A percentile compares a stretch with the other conserved stretches of the same genome.
Evolutionary conservation across 305 asterid genomes (phyloP).

Genomic region (Rubia peregrina): DNA sequence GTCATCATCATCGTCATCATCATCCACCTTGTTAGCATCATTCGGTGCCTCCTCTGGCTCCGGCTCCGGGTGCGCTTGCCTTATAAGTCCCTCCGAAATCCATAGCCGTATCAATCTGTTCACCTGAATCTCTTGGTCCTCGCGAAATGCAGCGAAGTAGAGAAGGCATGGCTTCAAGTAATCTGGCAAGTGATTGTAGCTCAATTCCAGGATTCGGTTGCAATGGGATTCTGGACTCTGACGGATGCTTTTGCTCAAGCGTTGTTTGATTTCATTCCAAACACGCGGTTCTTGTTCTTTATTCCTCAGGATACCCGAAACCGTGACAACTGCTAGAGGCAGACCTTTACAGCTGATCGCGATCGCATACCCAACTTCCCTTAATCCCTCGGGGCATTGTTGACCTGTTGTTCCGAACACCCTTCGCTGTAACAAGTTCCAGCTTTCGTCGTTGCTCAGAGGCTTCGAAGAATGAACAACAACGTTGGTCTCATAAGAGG

Average conservation of each 20-base stretch:
- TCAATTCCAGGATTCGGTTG: constrained; percentile 2
- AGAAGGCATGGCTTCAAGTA: neutral
- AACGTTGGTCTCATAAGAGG: neutral
- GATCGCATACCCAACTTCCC: neutral
- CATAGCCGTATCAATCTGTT: constrained; percentile 9
- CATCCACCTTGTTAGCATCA: neutral
- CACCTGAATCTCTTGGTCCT: constrained; percentile 13
- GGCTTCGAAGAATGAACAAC: neutral
- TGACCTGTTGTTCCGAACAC: neutral
- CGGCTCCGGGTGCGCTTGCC: neutral
- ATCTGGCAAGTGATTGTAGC: constrained; percentile 11
- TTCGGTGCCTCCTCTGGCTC: too few relatives aligned
- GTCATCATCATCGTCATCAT: neutral
- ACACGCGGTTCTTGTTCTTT: neutral
- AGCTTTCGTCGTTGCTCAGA: neutral
- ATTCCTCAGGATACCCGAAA: neutral
- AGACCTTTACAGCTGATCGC: constrained; percentile 15
- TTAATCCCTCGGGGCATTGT: neutral
- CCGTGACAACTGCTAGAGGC: constrained; percentile 12
- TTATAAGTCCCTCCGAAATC: constrained; percentile 16
- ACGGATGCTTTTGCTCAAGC: neutral
- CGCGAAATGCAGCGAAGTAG: constrained; percentile 13
- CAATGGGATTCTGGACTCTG: neutral
- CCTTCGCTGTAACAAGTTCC: constrained; percentile 3
- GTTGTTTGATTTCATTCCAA: constrained; percentile 10